Conservation (phyloP, 2,329 filamentous ascomycete genomes). For the Amauroascus niger region DNA sequence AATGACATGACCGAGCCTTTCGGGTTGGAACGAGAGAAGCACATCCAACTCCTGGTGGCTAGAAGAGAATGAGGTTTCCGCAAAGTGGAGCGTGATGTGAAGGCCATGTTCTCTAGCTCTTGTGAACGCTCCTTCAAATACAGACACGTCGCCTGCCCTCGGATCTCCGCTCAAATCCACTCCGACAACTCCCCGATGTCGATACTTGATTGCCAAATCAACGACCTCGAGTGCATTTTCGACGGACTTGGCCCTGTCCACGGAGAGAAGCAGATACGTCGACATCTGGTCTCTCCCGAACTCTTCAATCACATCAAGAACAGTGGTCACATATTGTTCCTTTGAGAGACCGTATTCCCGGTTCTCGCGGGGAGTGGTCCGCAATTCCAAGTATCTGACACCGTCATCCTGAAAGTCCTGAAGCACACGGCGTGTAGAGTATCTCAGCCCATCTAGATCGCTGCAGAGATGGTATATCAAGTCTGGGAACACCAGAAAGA, state of each 20-base stretch:
- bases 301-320: slow-evolving; percentile 54
- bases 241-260: slow-evolving; percentile 57
- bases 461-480: slow-evolving; percentile 71
- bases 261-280: slow-evolving; percentile 59
- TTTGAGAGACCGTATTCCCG: slow-evolving; percentile 47
- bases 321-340: slow-evolving; percentile 53
- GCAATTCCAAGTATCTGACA: slow-evolving; percentile 67
- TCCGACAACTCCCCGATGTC: slow-evolving; percentile 52
- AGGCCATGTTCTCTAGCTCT: slow-evolving; percentile 49
- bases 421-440: slow-evolving; percentile 57
- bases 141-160: slow-evolving; percentile 48
- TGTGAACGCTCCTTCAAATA: slow-evolving; percentile 51
- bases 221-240: slow-evolving; percentile 55
- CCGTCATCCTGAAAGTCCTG: slow-evolving; percentile 59
- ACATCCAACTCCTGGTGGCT: slow-evolving; percentile 52
- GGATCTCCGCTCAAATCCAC: slow-evolving; percentile 75
- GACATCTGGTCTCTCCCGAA: slow-evolving; percentile 47
- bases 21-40: slow-evolving; percentile 56
- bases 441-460: slow-evolving; percentile 49
- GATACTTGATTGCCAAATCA: slow-evolving; percentile 51
- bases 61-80: slow-evolving; percentile 53
- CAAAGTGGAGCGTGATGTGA: slow-evolving; percentile 66
- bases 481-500: slow-evolving; percentile 67
- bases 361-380: slow-evolving; percentile 64
- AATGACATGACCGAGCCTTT: slow-evolving; percentile 68